Evolutionary conservation across 2,329 filamentous ascomycete genomes (phyloP).

Genomic region (Cephalotrichum gorgonifer): DNA sequence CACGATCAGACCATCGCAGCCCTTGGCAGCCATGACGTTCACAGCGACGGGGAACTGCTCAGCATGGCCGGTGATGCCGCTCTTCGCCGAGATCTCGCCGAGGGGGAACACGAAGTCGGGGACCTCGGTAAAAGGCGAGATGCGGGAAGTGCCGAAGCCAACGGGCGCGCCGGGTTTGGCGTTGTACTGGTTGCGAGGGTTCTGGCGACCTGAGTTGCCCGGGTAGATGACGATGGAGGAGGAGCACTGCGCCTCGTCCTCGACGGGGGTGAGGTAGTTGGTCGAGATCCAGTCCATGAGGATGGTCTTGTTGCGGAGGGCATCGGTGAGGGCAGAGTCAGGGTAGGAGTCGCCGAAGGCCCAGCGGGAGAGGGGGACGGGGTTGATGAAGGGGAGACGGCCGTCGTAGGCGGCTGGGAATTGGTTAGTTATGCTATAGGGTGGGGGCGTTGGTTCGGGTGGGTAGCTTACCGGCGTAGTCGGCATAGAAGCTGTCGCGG

Average conservation of each 20-base stretch:
- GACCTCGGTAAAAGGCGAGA: conserved; percentile 22
- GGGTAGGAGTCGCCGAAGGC: conserved; percentile 20
- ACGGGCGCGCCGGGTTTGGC: conserved; percentile 30
- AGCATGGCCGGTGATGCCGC: conserved; percentile 30
- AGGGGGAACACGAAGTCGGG: conserved; percentile 31
- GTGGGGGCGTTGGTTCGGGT: background rate
- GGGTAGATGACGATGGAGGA: conserved; percentile 38
- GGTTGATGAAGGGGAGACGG: conserved; percentile 25
- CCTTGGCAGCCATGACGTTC: conserved; percentile 44
- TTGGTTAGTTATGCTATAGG: background rate
- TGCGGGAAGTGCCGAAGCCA: conserved; percentile 29
- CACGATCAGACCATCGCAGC: conserved; percentile 50
- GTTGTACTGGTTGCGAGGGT: conserved; percentile 24
- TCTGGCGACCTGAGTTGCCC: conserved; percentile 14
- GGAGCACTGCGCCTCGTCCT: conserved; percentile 38
- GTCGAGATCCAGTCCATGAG: conserved; percentile 35
- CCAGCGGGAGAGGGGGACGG: conserved; percentile 23
- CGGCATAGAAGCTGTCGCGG: conserved; percentile 25
- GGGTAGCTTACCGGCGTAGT: conserved; percentile 21
- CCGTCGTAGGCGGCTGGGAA: conserved; percentile 19
- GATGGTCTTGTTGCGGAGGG: conserved; percentile 36
- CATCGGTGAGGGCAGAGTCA: conserved; percentile 20
- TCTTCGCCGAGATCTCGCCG: conserved; percentile 23
- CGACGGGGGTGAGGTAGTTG: conserved; percentile 28
- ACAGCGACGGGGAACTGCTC: conserved; percentile 47